A percentile compares a stretch with the other conserved stretches of the same genome.
Conservation (phyloP, 2,329 filamentous ascomycete species). For the Boeremia exigua region DNA sequence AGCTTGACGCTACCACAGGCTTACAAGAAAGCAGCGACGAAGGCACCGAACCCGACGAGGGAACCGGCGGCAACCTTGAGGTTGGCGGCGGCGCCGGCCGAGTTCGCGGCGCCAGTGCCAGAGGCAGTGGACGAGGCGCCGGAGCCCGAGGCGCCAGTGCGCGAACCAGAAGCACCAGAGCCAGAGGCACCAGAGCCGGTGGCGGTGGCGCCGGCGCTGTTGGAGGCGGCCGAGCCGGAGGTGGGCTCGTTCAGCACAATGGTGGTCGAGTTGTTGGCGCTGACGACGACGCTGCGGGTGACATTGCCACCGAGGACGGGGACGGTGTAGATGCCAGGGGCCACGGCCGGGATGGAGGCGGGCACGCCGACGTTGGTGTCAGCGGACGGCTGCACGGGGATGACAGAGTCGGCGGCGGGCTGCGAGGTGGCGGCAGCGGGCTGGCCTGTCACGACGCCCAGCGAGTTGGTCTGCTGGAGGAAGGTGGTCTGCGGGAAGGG, state of each 20-base stretch:
- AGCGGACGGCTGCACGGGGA: conserved; percentile 37
- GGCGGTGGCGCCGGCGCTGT: conserved; percentile 14
- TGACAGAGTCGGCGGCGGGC: conserved; percentile 31
- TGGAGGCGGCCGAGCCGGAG: conserved; percentile 11
- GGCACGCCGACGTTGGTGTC: conserved; percentile 30
- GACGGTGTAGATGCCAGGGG: conserved; percentile 45
- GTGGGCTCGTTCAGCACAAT: conserved; percentile 24
- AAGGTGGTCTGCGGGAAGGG: conserved; percentile 35
- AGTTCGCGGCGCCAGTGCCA: conserved; percentile 17
- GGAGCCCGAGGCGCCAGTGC: conserved; percentile 18
- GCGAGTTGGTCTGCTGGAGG: conserved; percentile 40
- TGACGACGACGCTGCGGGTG: conserved; percentile 40
- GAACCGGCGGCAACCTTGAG: conserved; percentile 39
- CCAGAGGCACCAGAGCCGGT: conserved; percentile 20
- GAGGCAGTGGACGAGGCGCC: conserved; percentile 19
- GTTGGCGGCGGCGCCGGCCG: conserved; percentile 37
- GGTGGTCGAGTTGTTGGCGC: conserved; percentile 45
- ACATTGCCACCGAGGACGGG: conserved; percentile 36
- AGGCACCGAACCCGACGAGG: conserved; percentile 44
- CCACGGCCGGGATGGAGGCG: conserved; percentile 46
- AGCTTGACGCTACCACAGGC: conserved; percentile 15
- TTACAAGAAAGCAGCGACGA: conserved; percentile 49
- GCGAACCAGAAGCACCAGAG: conserved; percentile 23
- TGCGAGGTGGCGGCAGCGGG: conserved; percentile 32
- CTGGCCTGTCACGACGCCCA: conserved; percentile 41